Evolutionary conservation across 768 basidiomycete species (phyloP).

Genomic region (Tylopilus plumbeoviolaceoides): DNA sequence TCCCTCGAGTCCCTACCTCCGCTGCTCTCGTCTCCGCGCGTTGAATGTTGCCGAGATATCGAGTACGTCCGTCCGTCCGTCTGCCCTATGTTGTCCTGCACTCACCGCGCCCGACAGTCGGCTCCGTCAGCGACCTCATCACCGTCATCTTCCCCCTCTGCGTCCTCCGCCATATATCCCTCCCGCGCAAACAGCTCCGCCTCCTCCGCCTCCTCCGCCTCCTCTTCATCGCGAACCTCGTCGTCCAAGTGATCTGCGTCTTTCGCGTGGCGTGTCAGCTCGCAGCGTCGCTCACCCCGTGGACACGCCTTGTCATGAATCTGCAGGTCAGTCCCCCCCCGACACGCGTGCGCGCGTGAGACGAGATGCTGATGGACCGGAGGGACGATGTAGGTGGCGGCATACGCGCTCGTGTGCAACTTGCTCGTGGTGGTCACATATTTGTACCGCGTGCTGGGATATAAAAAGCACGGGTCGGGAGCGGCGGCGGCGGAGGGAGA

Average conservation of each 20-base stretch:
- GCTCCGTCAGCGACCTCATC: background rate
- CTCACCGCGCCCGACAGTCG: too few relatives aligned
- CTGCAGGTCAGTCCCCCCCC: conserved; percentile 6
- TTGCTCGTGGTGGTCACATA: conserved; percentile 24
- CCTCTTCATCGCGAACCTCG: conserved; percentile 4
- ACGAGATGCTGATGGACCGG: too few relatives aligned
- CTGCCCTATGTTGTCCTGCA: too few relatives aligned
- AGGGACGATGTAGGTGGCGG: conserved; percentile 6
- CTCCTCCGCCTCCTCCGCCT: conserved; percentile 10
- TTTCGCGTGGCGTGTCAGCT: background rate
- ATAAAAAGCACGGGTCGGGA: background rate
- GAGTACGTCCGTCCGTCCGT: conserved; percentile 2
- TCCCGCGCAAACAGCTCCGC: background rate
- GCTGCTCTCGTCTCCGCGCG: background rate
- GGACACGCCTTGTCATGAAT: conserved; percentile 1
- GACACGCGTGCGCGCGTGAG: too few relatives aligned
- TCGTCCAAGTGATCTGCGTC: background rate
- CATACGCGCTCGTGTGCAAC: conserved; percentile 19
- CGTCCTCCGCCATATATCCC: conserved; percentile 5
- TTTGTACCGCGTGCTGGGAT: conserved; percentile 19
- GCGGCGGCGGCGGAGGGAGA: background rate
- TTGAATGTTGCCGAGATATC: conserved; percentile 2
- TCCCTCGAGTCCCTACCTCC: background rate
- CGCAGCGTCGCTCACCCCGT: background rate
- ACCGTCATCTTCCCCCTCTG: conserved; percentile 1